phyloP scores from a whole-genome alignment of 768 basidiomycete genomes.

The Leccinum truebloodii region DNA sequence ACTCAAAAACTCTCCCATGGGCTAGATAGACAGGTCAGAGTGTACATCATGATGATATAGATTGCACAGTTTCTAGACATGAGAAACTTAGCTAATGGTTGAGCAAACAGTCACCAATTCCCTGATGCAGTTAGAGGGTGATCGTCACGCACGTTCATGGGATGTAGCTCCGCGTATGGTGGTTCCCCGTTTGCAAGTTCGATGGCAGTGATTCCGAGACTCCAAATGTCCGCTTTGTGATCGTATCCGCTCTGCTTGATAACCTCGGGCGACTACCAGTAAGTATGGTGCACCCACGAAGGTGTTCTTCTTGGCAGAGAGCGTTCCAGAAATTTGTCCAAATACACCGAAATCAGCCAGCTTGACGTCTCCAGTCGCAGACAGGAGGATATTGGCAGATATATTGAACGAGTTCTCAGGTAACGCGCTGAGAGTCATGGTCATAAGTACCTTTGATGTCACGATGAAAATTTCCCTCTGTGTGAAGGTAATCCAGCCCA shows the following conservation, averaged over 20 bases:
- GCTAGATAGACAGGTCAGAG: too few species aligned
- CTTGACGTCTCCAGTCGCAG: slow-evolving; percentile 93
- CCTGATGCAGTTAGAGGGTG: background rate
- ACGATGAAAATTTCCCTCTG: slow-evolving; percentile 96
- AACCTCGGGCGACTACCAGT: slow-evolving; percentile 99
- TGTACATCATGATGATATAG: too few species aligned
- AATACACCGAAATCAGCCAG: slow-evolving; percentile 99
- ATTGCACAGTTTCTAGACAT: too few species aligned
- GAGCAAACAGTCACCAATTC: too few species aligned
- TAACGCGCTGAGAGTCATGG: too few species aligned
- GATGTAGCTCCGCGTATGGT: slow-evolving; percentile 96
- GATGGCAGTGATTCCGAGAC: slow-evolving; percentile 94
- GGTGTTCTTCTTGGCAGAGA: slow-evolving; percentile 96
- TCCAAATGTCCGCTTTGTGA: slow-evolving; percentile 99
- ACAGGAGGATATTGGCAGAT: slow-evolving; percentile 95
- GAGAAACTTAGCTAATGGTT: too few species aligned
- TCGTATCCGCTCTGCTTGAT: slow-evolving; percentile 99
- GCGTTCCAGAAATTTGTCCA: slow-evolving; percentile 90
- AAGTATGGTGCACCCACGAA: slow-evolving; percentile 98
- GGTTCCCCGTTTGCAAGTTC: slow-evolving; percentile 98
- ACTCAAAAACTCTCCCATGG: too few species aligned
- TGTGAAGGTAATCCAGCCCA: slow-evolving; percentile 94
- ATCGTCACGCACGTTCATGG: slow-evolving; percentile 81
- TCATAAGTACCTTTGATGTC: slow-evolving; percentile 86
- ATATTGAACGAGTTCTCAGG: slow-evolving; percentile 3